Percentiles rank a stretch among this genome's conserved stretches.
phyloP scores from a whole-genome alignment of 2,329 filamentous ascomycete species.

The Juglanconis juglandina region DNA sequence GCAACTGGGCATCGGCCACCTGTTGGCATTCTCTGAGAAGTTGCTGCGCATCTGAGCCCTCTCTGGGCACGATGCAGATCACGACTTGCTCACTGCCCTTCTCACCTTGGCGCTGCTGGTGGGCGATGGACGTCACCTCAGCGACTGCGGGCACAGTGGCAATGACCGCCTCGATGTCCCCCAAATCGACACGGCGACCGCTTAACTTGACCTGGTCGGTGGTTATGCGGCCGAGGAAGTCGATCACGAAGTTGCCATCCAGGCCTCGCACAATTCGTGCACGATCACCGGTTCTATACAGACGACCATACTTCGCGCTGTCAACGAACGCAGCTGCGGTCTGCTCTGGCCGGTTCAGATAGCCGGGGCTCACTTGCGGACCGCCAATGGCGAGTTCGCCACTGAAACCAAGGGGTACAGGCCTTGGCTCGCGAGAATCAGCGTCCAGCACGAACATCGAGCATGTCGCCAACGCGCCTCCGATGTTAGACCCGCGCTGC shows the following conservation, averaged over 20 bases:
- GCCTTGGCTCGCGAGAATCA: not conserved
- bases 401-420: not conserved
- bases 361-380: constrained; percentile 18
- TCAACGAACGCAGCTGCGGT: constrained; percentile 11
- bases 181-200: constrained; percentile 15
- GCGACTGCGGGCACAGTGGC: constrained; percentile 9
- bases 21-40: constrained; percentile 37
- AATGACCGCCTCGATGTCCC: constrained; percentile 20
- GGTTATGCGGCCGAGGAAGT: constrained; percentile 20
- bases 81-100: not conserved
- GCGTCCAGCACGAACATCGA: no score
- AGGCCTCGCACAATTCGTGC: constrained; percentile 11
- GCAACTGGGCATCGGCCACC: constrained; percentile 22
- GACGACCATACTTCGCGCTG: not conserved
- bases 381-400: not conserved
- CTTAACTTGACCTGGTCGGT: constrained; percentile 16
- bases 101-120: not conserved
- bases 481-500: no score
- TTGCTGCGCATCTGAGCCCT: constrained; percentile 47
- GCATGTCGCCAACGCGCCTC: no score
- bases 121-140: constrained; percentile 11
- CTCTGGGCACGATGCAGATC: not conserved
- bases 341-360: constrained; percentile 10
- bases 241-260: constrained; percentile 21
- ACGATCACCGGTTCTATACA: constrained; percentile 21